phyloP scores from a whole-genome alignment of 148 eudicot genomes.

The Heliosperma pusillum region DNA sequence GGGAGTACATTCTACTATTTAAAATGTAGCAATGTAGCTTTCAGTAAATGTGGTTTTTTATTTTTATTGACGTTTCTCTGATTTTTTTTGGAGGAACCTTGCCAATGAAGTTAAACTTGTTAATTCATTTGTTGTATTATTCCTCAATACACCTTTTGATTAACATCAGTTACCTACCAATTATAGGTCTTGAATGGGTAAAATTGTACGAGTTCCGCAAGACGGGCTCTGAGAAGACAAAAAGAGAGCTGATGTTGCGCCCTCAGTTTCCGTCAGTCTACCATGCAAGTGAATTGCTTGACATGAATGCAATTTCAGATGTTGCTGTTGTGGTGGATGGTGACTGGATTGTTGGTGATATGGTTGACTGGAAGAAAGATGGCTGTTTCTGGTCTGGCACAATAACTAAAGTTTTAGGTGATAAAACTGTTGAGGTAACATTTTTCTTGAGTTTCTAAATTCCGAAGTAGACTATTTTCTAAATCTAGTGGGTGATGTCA shows the following conservation, averaged over 20 bases:
- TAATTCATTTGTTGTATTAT: not conserved
- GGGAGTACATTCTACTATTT: no score
- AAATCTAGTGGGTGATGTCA: not conserved
- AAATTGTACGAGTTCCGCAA: constrained; percentile 40
- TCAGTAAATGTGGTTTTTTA: not conserved
- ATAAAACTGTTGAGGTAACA: constrained; percentile 55
- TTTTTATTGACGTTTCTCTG: not conserved
- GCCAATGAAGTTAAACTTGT: not conserved
- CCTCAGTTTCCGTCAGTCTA: constrained; percentile 59
- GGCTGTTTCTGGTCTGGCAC: constrained; percentile 72
- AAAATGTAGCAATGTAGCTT: not conserved
- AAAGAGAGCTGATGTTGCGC: constrained; percentile 64
- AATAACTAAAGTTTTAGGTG: constrained; percentile 44
- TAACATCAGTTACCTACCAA: constrained; percentile 3
- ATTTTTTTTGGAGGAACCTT: not conserved
- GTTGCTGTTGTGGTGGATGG: constrained; percentile 44
- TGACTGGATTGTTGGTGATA: constrained; percentile 68
- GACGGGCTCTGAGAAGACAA: constrained; percentile 14
- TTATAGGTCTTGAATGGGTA: constrained; percentile 47
- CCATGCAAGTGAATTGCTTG: constrained; percentile 37
- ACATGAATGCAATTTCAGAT: constrained; percentile 42
- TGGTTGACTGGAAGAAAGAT: constrained; percentile 65
- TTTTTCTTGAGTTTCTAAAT: not conserved
- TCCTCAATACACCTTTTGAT: constrained; percentile 5
- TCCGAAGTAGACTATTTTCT: not conserved